Percentiles rank a stretch among this genome's conserved stretches.
Conservation (phyloP, 768 basidiomycete species). For the Chiua virens region DNA sequence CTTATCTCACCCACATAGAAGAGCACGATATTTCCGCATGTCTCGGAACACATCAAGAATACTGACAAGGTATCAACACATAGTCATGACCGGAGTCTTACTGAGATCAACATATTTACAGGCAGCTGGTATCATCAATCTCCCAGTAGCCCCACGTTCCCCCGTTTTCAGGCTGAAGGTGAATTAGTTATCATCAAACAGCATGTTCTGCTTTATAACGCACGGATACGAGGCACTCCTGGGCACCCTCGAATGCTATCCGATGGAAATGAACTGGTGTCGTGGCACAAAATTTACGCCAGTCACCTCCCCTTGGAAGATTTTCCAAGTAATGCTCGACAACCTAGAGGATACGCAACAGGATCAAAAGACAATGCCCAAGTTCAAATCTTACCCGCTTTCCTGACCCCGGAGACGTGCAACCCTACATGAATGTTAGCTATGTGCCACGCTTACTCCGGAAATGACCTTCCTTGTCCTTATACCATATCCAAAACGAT, state of each 20-base stretch:
- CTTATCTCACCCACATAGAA: too few species aligned
- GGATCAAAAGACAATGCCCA: not conserved
- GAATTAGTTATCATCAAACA: not conserved
- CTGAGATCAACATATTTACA: not conserved
- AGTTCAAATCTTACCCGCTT: constrained; percentile 17
- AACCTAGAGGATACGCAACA: constrained; percentile 9
- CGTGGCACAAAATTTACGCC: constrained; percentile 34
- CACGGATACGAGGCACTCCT: constrained; percentile 23
- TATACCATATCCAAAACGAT: too few species aligned
- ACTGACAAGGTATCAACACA: too few species aligned
- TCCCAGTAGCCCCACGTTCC: constrained; percentile 27
- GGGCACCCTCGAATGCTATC: constrained; percentile 24
- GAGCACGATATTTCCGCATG: too few species aligned
- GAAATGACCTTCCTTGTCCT: constrained; percentile 25
- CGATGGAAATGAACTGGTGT: constrained; percentile 28
- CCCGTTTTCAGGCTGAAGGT: constrained; percentile 12
- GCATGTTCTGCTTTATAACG: constrained; percentile 1
- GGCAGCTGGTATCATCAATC: constrained; percentile 18
- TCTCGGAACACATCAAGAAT: too few species aligned
- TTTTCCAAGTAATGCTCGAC: constrained; percentile 32
- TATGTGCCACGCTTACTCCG: not conserved
- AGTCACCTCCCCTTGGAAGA: constrained; percentile 27
- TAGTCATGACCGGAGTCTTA: too few species aligned
- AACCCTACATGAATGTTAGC: constrained; percentile 16
- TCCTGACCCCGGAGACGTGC: constrained; percentile 21